These are phyloP conservation scores for Umbellularia californica DNA, from an alignment of 164 flowering plant genomes.

Conservation along the genomic window DNA sequence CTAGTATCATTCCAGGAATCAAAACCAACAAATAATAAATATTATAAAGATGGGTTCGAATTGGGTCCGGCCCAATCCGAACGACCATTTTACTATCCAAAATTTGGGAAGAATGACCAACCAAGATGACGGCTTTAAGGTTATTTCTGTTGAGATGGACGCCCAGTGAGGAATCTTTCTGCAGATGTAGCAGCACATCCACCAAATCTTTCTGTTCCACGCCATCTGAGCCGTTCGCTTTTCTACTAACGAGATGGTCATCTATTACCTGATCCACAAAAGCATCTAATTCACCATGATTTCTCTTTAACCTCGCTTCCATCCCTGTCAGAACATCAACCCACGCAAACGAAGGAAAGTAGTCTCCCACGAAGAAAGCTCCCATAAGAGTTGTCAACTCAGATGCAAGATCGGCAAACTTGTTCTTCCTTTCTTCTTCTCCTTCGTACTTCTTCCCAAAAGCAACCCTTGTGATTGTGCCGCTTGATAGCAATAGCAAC, in stretches of 20 bases:
- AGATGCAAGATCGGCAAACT: constrained; percentile 2
- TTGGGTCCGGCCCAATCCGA: too few relatives aligned
- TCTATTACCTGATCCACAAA: constrained; percentile 19
- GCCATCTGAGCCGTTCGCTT: neutral
- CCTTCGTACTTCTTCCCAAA: constrained; percentile 17
- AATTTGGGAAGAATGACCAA: neutral
- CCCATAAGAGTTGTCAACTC: constrained; percentile 10
- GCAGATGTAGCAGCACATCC: constrained; percentile 9
- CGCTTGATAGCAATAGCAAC: neutral
- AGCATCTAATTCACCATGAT: constrained; percentile 14
- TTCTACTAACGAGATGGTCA: constrained; percentile 5
- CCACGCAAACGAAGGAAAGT: constrained; percentile 21
- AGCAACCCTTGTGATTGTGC: constrained; percentile 8
- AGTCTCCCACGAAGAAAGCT: constrained; percentile 16
- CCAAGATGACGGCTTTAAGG: constrained; percentile 16
- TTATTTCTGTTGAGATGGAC: constrained; percentile 4
- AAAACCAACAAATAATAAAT: too few relatives aligned
- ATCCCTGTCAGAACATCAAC: constrained; percentile 21
- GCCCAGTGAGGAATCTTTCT: neutral
- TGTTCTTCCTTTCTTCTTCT: neutral
- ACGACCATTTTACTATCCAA: too few relatives aligned
- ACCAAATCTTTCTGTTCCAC: constrained; percentile 14
- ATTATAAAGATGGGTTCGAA: too few relatives aligned
- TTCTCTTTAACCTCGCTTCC: constrained; percentile 9
- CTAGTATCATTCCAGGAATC: too few relatives aligned